A percentile compares a stretch with the other conserved stretches of the same genome.
Conservation (phyloP, 2,329 filamentous ascomycete species). For the Eurotiales sp. region DNA sequence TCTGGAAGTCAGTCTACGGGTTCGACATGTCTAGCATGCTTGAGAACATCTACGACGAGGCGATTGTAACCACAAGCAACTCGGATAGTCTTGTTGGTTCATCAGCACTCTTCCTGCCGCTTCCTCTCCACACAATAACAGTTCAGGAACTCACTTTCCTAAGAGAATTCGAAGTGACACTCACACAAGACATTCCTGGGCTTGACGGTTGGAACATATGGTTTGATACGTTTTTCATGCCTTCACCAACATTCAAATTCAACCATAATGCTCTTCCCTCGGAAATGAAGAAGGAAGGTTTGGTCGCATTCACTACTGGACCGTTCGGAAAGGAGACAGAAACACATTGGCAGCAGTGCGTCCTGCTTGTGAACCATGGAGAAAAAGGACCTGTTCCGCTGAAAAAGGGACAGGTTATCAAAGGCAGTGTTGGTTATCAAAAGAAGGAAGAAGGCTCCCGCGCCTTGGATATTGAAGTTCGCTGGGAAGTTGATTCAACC, state of each 20-base stretch:
- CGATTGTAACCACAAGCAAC: constrained; percentile 69
- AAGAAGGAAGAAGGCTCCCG: constrained; percentile 68
- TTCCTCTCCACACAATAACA: constrained; percentile 72
- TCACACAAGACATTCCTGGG: constrained; percentile 60
- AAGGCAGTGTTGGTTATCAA: constrained; percentile 66
- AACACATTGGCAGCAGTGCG: constrained; percentile 88
- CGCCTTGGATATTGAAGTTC: constrained; percentile 60
- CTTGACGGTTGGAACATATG: constrained; percentile 88
- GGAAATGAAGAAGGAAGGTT: constrained; percentile 62
- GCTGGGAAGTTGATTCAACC: constrained; percentile 54
- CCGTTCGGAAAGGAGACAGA: constrained; percentile 70
- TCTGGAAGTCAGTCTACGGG: constrained; percentile 91
- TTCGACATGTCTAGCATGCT: constrained; percentile 95
- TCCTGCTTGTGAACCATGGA: constrained; percentile 64
- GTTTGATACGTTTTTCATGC: constrained; percentile 91
- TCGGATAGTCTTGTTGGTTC: constrained; percentile 52
- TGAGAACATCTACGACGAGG: constrained; percentile 73
- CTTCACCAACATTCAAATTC: constrained; percentile 49
- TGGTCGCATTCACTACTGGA: constrained; percentile 82
- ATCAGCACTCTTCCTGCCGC: constrained; percentile 64
- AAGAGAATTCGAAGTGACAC: constrained; percentile 59
- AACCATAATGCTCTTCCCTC: constrained; percentile 54
- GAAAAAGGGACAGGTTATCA: constrained; percentile 56
- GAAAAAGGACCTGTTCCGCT: constrained; percentile 46
- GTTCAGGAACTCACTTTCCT: constrained; percentile 73